Evolutionary conservation across 768 basidiomycete species (phyloP).

Genomic region (Lentinula raphanica): DNA sequence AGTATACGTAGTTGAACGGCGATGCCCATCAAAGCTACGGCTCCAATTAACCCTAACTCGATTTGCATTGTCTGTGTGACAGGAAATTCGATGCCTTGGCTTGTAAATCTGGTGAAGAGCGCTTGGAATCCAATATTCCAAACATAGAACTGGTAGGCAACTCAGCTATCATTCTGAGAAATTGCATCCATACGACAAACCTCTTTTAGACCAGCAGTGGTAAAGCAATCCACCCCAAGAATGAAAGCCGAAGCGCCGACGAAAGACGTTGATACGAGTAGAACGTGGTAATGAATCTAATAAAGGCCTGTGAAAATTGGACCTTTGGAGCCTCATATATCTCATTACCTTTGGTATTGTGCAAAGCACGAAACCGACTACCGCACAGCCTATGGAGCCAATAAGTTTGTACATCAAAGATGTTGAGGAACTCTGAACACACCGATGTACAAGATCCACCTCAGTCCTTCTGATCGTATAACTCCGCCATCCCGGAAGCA

Average conservation of each 20-base stretch:
- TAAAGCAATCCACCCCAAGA: conserved; percentile 90
- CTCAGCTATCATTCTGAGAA: conserved; percentile 6
- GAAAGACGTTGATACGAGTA: conserved; percentile 82
- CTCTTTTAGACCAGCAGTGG: conserved; percentile 90
- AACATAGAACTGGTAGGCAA: conserved; percentile 71
- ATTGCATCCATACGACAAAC: conserved; percentile 28
- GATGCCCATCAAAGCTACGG: conserved; percentile 78
- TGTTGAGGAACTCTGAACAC: conserved; percentile 14
- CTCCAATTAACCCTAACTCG: conserved; percentile 84
- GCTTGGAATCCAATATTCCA: conserved; percentile 87
- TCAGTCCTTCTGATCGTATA: conserved; percentile 67
- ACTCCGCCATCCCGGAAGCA: conserved; percentile 80
- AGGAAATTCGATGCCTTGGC: conserved; percentile 68
- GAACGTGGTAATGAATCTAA: conserved; percentile 73
- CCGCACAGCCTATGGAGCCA: conserved; percentile 50
- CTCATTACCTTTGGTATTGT: conserved; percentile 66
- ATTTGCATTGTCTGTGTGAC: conserved; percentile 90
- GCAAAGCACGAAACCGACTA: conserved; percentile 75
- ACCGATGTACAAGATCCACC: conserved; percentile 92
- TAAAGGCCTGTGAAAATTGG: conserved; percentile 17
- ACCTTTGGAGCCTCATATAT: conserved; percentile 8
- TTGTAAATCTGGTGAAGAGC: conserved; percentile 73
- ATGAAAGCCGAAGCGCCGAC: conserved; percentile 90
- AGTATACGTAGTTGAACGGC: conserved; percentile 89
- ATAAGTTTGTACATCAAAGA: conserved; percentile 18